Evolutionary conservation across 2,329 filamentous ascomycete genomes (phyloP), one percentile per base, ranked within the genome.

Genomic region (Triangularia verruculosa): DNA sequence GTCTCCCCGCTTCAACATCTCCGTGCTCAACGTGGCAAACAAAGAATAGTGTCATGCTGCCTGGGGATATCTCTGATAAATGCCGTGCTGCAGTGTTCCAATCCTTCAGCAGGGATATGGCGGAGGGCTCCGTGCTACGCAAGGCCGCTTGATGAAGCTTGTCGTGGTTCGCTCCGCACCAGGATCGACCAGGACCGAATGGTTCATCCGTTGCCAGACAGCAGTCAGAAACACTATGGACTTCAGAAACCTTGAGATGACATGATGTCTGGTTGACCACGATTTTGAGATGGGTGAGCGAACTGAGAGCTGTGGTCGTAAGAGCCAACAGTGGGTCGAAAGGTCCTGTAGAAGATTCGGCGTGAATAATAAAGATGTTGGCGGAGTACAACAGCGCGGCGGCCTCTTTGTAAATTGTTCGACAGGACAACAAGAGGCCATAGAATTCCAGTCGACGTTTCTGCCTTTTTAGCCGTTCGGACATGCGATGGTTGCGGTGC

Each of bases 1-100:
- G 58, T 2, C 12, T 57, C 28, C 61, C 64, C 8, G 58, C 39
- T 7, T 61, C 53, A 1, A 59, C 5, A 27, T 28, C 30, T 22
- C 20, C n/a, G 2, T 52, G 52, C 12, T 25, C 24, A 7, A 65
- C 57, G 24, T 68, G 61, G 62, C 64, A 66, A 24, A 67, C 56
- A 12, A 68, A 8, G 12, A 61, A 39, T 2, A 68, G 61, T 4
- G 34, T 43, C 34, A 43, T n/a, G 15, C 34, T 13, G 15, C 15
- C 34, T 4, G 12, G 13, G n/a, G 34, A 17, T 43, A 43, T 43
- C 8, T 8, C n/a, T 15, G 34, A 43, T 6, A 43, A 15, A 43
- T 43, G 34, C 12, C 3, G 13, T n/a, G 34, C 34, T 43, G 34
- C 34, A 4, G 34, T 15, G 12, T 43, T 15, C 34, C 34, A 43